phyloP scores from a whole-genome alignment of 495 filamentous ascomycete genomes.

The Tuber umbilicatum region DNA sequence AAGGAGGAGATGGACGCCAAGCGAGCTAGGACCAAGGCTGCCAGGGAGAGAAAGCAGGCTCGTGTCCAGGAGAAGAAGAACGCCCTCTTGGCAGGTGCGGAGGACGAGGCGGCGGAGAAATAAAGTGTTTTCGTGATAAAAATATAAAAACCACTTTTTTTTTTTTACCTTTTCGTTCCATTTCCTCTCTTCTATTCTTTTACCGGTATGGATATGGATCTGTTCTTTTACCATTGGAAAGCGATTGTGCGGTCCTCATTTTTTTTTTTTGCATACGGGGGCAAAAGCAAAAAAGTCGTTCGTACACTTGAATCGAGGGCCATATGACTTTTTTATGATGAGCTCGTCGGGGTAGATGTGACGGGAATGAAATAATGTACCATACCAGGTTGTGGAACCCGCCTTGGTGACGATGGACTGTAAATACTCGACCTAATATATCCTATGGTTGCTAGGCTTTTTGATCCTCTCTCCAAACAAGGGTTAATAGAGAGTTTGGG shows the following conservation, averaged over 20 bases:
- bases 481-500: neutral
- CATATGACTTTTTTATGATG: neutral
- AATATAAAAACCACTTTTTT: slow-evolving; percentile 23
- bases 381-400: neutral
- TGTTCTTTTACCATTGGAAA: slow-evolving; percentile 15
- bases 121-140: slow-evolving; percentile 30
- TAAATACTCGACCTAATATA: neutral
- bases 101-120: slow-evolving; percentile 50
- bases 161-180: slow-evolving; percentile 3
- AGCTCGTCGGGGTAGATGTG: neutral
- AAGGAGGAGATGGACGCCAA: slow-evolving; percentile 99
- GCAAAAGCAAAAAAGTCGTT: neutral
- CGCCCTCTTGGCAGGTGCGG: slow-evolving; percentile 65
- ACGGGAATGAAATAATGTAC: neutral
- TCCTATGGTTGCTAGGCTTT: neutral
- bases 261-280: neutral
- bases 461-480: too few species aligned
- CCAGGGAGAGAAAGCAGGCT: slow-evolving; percentile 90
- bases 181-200: slow-evolving; percentile 14
- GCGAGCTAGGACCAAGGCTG: slow-evolving; percentile 99
- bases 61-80: slow-evolving; percentile 82
- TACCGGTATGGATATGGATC: slow-evolving; percentile 11
- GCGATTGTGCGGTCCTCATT: neutral
- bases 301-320: neutral
- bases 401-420: neutral